Conservation (phyloP, 768 basidiomycete species). For the Leccinum subgranulosum region DNA sequence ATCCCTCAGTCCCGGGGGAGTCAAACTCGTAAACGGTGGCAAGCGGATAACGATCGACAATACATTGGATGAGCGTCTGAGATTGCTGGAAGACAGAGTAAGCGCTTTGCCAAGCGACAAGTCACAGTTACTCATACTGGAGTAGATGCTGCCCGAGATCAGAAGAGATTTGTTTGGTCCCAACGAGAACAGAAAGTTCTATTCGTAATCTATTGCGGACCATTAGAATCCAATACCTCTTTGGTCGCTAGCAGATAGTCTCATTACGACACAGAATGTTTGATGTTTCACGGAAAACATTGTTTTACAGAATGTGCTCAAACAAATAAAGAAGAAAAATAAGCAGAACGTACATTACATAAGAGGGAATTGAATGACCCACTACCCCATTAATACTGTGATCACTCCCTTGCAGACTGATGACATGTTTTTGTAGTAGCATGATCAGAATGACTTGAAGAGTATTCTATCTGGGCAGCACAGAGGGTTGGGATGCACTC, state of each 20-base stretch:
- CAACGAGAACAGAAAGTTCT: constrained; percentile 93
- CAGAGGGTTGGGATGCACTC: no score
- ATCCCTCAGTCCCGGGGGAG: constrained; percentile 70
- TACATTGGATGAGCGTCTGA: constrained; percentile 87
- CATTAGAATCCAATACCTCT: background rate
- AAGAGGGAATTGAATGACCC: no score
- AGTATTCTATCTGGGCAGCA: no score
- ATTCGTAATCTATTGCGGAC: constrained; percentile 42
- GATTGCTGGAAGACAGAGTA: constrained; percentile 86
- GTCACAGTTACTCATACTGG: background rate
- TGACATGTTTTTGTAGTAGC: no score
- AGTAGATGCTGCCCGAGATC: constrained; percentile 94
- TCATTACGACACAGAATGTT: background rate
- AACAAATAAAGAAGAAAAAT: no score
- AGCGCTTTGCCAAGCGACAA: constrained; percentile 23
- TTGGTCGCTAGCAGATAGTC: background rate
- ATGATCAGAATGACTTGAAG: no score
- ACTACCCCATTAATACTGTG: no score
- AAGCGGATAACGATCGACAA: constrained; percentile 90
- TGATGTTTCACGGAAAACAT: background rate
- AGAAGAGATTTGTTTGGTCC: constrained; percentile 83
- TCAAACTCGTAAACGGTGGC: constrained; percentile 69
- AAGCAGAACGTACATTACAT: no score
- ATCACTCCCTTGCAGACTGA: no score
- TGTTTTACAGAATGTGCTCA: background rate